Conservation (phyloP, 2,329 filamentous ascomycete species). For the Calonectria pteridis region DNA sequence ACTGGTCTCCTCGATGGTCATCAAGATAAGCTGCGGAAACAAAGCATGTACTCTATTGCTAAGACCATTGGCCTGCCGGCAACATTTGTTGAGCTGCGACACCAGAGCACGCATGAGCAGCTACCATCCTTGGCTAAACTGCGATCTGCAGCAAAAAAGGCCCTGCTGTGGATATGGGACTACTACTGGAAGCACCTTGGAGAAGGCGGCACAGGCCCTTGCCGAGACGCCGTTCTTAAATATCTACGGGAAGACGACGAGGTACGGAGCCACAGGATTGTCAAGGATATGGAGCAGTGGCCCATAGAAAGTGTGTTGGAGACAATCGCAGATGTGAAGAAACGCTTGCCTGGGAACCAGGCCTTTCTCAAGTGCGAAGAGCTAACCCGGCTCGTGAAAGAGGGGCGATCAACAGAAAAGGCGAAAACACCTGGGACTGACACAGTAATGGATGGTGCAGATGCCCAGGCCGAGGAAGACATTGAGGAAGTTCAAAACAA, state of each 20-base stretch:
- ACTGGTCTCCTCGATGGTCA: slow-evolving; percentile 83
- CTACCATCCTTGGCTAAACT: slow-evolving; percentile 82
- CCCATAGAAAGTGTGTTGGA: slow-evolving; percentile 52
- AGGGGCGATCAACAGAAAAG: slow-evolving; percentile 26
- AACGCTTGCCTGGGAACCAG: slow-evolving; percentile 56
- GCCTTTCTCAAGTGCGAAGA: slow-evolving; percentile 59
- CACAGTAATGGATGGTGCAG: slow-evolving; percentile 27
- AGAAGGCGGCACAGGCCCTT: slow-evolving; percentile 44
- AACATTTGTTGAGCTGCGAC: slow-evolving; percentile 88
- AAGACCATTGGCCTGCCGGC: slow-evolving; percentile 77
- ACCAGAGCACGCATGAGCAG: slow-evolving; percentile 92
- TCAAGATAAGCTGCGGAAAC: slow-evolving; percentile 74
- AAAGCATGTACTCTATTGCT: slow-evolving; percentile 80
- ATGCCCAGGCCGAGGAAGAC: slow-evolving; percentile 38
- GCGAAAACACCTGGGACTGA: slow-evolving; percentile 2
- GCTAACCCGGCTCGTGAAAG: slow-evolving; percentile 56
- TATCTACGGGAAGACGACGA: slow-evolving; percentile 55
- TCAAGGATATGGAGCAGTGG: slow-evolving; percentile 51
- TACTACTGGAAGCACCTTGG: slow-evolving; percentile 81
- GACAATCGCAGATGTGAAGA: slow-evolving; percentile 55
- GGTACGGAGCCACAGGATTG: slow-evolving; percentile 36
- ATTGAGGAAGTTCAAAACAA: slow-evolving; percentile 37
- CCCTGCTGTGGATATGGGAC: slow-evolving; percentile 87
- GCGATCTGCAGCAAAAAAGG: slow-evolving; percentile 75
- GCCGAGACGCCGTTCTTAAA: slow-evolving; percentile 52